Base-by-base conservation (phyloP, 2,329 filamentous ascomycete species). In the Pseudogymnoascus sp. region DNA sequence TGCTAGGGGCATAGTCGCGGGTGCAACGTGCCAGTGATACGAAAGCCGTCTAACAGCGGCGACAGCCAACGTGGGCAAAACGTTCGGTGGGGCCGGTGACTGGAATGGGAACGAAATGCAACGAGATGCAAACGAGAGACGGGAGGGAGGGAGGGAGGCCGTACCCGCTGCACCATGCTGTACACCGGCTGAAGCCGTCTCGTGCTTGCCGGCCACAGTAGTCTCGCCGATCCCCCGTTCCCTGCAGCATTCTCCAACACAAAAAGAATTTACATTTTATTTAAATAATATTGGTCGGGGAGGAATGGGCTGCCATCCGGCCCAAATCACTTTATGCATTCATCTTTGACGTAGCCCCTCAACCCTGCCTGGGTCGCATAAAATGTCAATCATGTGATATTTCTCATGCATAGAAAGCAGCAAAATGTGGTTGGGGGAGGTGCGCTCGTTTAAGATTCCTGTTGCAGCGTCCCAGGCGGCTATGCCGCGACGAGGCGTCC, bases 351-450 rank as follows among this genome's bases (percentile, higher is more conserved):
- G 45, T 52, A 4, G 25, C 45, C 45, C 45, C 7, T 3, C 9
- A 31, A 16, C 45, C 45, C 45, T 28, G 45, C 45, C 4, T 31
- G 25, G 45, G 45, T 16, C 25, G 45, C 45, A 52, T 52, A 52
- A 52, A 52, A 31, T 16, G 14, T 52, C 45, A 52, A 52, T 52
- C 45, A 52, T 52, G 45, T 52, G 45, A 52, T 52, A 52, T 52
- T 52, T 52, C 21, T 52, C 45, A 31, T 52, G 25, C 25, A 52
- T 14, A 52, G 45, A 8, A 18, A 7, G 25, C 45, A 52, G 45
- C 23, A 52, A 11, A 52, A 52, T 31, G 23, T 16, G 14, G 11
- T 52, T 52, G 12, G 45, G 14, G 23, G 6, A 12, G 23, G 45
- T 31, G 23, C 25, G 23, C 23, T 52, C 45, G 45, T 52, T 52